These are phyloP conservation scores for Monosporozyma servazzii DNA, from an alignment of 805 yeast species.

Conservation along the genomic window DNA sequence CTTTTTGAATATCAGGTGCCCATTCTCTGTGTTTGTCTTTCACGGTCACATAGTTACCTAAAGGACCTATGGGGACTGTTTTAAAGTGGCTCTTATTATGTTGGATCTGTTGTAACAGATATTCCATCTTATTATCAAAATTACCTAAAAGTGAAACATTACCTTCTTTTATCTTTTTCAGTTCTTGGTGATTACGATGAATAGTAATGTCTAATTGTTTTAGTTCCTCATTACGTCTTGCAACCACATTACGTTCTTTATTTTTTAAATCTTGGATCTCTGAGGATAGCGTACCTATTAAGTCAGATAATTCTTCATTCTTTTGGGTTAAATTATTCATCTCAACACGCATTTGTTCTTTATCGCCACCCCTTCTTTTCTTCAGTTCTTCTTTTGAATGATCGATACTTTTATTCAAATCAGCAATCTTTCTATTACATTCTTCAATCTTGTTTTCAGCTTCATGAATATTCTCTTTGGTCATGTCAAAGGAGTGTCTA, in stretches of 20 bases:
- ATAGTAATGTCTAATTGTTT: conserved; percentile 10
- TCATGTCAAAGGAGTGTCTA: conserved; percentile 15
- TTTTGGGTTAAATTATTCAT: conserved; percentile 6
- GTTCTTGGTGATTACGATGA: conserved; percentile 14
- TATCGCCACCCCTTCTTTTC: conserved; percentile 27
- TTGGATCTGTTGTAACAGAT: conserved; percentile 36
- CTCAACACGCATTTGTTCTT: conserved; percentile 20
- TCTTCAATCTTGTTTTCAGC: conserved; percentile 14
- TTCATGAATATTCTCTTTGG: conserved; percentile 16
- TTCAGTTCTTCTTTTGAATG: conserved; percentile 21
- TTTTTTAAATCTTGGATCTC: conserved; percentile 13
- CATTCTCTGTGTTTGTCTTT: conserved; percentile 46
- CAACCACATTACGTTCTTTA: conserved; percentile 8
- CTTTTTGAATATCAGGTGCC: conserved; percentile 51
- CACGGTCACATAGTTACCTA: conserved; percentile 54
- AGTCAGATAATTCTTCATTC: conserved; percentile 8
- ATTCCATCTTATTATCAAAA: conserved; percentile 41
- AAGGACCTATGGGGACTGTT: conserved; percentile 65
- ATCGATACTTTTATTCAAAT: conserved; percentile 15
- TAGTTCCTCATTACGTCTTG: conserved; percentile 10
- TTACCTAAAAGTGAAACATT: conserved; percentile 32
- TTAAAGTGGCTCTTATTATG: conserved; percentile 33
- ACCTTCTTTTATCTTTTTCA: conserved; percentile 23
- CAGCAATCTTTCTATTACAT: conserved; percentile 14
- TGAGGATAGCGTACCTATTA: conserved; percentile 4